A percentile compares a stretch with the other conserved stretches of the same genome.
Conservation (phyloP, 495 filamentous ascomycete genomes). For the Cudoniella acicularis region DNA sequence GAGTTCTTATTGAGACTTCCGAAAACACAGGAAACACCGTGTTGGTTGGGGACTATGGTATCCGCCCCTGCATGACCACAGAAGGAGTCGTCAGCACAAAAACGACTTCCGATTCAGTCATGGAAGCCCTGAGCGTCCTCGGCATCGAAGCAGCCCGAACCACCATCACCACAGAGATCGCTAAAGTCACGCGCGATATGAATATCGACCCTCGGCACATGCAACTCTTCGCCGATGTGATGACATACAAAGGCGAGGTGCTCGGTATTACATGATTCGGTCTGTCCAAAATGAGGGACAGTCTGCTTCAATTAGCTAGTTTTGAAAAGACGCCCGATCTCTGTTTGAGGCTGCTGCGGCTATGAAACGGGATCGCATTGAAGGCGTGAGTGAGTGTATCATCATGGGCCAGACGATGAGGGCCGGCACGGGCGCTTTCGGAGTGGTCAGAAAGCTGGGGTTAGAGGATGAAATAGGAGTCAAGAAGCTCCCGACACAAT, state of each 20-base stretch:
- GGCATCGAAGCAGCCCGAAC: slow-evolving; percentile 91
- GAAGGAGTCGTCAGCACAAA: slow-evolving; percentile 73
- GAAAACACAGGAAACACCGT: slow-evolving; percentile 60
- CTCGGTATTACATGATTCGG: slow-evolving; percentile 96
- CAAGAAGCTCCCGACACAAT: slow-evolving; percentile 64
- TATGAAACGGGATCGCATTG: slow-evolving; percentile 83
- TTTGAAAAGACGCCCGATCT: slow-evolving; percentile 98
- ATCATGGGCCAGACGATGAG: slow-evolving; percentile 95
- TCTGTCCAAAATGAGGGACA: slow-evolving; percentile 94
- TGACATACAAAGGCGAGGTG: slow-evolving; percentile 98
- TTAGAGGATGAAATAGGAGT: slow-evolving; percentile 59
- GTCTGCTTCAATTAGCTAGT: slow-evolving; percentile 87
- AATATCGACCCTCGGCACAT: slow-evolving; percentile 97
- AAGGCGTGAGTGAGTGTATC: slow-evolving; percentile 94
- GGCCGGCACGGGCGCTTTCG: slow-evolving; percentile 87
- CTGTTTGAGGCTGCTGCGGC: slow-evolving; percentile 90
- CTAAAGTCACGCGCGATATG: slow-evolving; percentile 83
- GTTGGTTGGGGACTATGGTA: slow-evolving; percentile 91
- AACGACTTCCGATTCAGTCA: slow-evolving; percentile 80
- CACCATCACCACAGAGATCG: slow-evolving; percentile 80
- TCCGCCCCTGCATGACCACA: slow-evolving; percentile 86
- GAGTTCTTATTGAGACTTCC: slow-evolving; percentile 78
- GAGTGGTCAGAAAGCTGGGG: slow-evolving; percentile 73
- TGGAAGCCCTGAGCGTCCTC: slow-evolving; percentile 85
- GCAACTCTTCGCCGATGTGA: slow-evolving; percentile 94